Evolutionary conservation across 129 eudicot species (phyloP).

Genomic region (Flaveria bidentis): DNA sequence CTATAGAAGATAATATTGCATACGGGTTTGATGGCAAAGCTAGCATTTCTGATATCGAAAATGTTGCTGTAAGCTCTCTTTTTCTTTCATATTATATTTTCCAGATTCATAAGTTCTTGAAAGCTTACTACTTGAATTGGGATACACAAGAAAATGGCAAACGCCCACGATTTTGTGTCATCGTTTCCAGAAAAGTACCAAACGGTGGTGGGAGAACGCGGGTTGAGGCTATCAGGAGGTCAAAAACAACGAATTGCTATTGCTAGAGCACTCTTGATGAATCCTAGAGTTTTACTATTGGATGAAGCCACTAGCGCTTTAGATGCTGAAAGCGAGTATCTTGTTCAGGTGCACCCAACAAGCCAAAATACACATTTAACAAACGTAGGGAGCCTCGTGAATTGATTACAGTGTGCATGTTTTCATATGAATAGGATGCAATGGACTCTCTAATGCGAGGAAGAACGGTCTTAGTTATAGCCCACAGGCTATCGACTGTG

Average conservation of each 20-base stretch:
- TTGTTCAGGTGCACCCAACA: constrained; percentile 46
- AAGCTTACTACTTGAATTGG: constrained; percentile 11
- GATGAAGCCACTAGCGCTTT: constrained; percentile 63
- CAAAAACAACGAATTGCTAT: constrained; percentile 61
- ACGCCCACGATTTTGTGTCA: constrained; percentile 54
- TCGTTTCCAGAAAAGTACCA: constrained; percentile 53
- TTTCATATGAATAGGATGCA: constrained; percentile 50
- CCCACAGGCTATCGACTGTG: constrained; percentile 74
- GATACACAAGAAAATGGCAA: constrained; percentile 51
- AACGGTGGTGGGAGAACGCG: constrained; percentile 62
- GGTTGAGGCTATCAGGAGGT: constrained; percentile 59
- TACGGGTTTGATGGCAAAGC: constrained; percentile 51
- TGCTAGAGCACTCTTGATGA: constrained; percentile 58
- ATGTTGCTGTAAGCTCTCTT: constrained; percentile 32
- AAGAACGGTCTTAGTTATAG: constrained; percentile 72
- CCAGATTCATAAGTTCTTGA: background rate
- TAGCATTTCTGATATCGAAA: constrained; percentile 39
- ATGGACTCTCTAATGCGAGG: constrained; percentile 77
- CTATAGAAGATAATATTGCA: constrained; percentile 54
- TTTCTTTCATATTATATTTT: background rate
- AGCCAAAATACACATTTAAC: background rate
- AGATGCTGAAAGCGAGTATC: constrained; percentile 52
- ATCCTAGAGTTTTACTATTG: constrained; percentile 52
- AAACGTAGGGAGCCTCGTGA: background rate
- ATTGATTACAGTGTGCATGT: constrained; percentile 15